phyloP scores from a whole-genome alignment of 108 stramenopile genomes.

The Nitzschia sp. region DNA sequence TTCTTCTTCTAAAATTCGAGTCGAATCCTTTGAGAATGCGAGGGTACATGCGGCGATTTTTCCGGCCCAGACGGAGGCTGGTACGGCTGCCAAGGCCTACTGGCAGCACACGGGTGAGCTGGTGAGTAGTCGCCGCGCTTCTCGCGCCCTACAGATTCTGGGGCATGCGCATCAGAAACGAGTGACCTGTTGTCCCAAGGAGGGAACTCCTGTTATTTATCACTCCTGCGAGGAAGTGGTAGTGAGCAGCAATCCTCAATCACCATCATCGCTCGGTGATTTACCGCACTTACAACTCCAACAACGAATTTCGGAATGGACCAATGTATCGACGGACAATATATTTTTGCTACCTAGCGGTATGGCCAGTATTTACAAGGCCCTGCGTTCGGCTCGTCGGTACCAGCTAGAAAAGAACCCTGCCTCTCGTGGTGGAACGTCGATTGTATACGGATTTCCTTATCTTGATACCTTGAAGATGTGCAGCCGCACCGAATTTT shows the following conservation, averaged over 20 bases:
- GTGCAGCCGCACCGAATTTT: conserved; percentile 56
- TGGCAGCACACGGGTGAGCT: conserved; percentile 81
- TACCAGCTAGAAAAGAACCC: conserved; percentile 34
- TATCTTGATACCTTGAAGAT: conserved; percentile 79
- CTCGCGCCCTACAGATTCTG: conserved; percentile 26
- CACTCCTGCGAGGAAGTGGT: conserved; percentile 24
- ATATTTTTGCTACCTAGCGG: conserved; percentile 58
- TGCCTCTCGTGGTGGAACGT: conserved; percentile 34
- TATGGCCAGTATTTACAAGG: conserved; percentile 62
- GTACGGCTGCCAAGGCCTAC: conserved; percentile 66
- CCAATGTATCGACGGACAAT: conserved; percentile 36
- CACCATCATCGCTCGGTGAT: neutral
- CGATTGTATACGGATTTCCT: conserved; percentile 76
- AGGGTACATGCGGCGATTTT: conserved; percentile 58
- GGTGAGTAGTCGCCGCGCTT: conserved; percentile 53
- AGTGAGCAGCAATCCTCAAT: neutral
- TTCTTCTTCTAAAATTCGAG: conserved; percentile 27
- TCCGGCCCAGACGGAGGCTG: conserved; percentile 54
- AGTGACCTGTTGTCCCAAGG: conserved; percentile 29
- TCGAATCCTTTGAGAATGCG: conserved; percentile 27
- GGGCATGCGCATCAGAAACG: conserved; percentile 27
- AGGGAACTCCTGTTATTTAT: conserved; percentile 24
- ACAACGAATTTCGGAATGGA: conserved; percentile 46
- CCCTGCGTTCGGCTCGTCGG: conserved; percentile 46
- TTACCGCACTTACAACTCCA: conserved; percentile 9